A percentile compares a stretch with the other conserved stretches of the same genome.
phyloP scores from a whole-genome alignment of 2,329 filamentous ascomycete genomes.

The Aspergillus sp. region DNA sequence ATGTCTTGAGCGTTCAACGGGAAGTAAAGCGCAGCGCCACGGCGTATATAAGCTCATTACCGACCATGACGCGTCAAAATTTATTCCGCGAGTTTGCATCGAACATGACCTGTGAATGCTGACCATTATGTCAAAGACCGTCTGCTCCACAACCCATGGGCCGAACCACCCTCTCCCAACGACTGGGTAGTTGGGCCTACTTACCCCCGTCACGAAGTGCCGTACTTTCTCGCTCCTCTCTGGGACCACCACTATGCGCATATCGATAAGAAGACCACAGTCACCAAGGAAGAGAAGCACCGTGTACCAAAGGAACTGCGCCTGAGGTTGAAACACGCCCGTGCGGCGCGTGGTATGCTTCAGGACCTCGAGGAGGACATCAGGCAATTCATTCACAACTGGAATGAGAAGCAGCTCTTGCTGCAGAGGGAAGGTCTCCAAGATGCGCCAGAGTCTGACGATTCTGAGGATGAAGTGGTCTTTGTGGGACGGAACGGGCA shows the following conservation, averaged over 20 bases:
- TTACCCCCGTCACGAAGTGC: conserved; percentile 67
- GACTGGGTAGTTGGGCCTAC: conserved; percentile 83
- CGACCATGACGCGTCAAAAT: not conserved
- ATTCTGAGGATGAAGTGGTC: conserved; percentile 79
- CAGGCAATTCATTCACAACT: conserved; percentile 62
- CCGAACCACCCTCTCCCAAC: conserved; percentile 67
- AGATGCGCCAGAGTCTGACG: conserved; percentile 40
- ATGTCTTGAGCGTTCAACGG: conserved; percentile 18
- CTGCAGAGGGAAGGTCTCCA: conserved; percentile 41
- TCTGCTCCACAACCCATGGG: conserved; percentile 79
- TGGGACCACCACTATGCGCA: conserved; percentile 61
- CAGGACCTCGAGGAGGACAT: conserved; percentile 81
- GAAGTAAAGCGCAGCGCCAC: not conserved
- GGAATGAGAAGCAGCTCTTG: conserved; percentile 48
- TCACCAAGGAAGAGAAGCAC: conserved; percentile 33
- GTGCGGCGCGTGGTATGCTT: conserved; percentile 71
- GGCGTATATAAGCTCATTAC: not conserved
- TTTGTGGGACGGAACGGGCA: conserved; percentile 68
- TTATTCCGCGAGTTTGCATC: no score
- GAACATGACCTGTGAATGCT: conserved; percentile 6
- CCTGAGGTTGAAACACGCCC: conserved; percentile 69
- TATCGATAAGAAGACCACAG: conserved; percentile 31
- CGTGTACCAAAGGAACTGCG: conserved; percentile 73
- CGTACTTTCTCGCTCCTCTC: conserved; percentile 80
- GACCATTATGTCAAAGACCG: conserved; percentile 54